phyloP scores from a whole-genome alignment of 2,329 filamentous ascomycete genomes.

The Hymenoscyphus albidus region DNA sequence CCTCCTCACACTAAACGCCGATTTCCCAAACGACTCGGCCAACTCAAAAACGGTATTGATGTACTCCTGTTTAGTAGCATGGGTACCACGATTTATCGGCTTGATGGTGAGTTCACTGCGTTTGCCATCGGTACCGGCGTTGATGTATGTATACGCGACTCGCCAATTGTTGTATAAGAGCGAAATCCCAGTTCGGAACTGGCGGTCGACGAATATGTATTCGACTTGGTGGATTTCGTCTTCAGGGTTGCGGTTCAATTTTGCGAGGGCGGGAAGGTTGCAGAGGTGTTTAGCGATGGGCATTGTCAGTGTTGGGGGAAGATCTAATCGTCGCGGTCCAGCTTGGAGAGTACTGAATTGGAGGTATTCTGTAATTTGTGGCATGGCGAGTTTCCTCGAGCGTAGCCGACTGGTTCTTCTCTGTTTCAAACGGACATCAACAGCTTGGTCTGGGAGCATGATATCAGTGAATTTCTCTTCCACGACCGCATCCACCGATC shows the following conservation, averaged over 20 bases:
- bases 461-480: constrained; percentile 26
- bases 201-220: constrained; percentile 34
- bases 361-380: constrained; percentile 23
- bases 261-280: constrained; percentile 11
- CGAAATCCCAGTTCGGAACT: constrained; percentile 25
- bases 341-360: constrained; percentile 22
- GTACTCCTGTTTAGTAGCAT: constrained; percentile 17
- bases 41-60: constrained; percentile 18
- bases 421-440: constrained; percentile 34
- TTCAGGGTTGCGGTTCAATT: constrained; percentile 11
- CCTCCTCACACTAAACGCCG: not conserved
- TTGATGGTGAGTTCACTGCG: constrained; percentile 28
- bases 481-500: constrained; percentile 25
- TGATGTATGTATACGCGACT: constrained; percentile 29
- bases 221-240: constrained; percentile 24
- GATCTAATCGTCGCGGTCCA: constrained; percentile 20
- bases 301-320: constrained; percentile 27
- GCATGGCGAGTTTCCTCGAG: constrained; percentile 9
- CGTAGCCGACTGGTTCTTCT: constrained; percentile 22
- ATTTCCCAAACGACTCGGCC: constrained; percentile 6
- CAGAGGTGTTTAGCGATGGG: constrained; percentile 30
- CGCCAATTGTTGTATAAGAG: constrained; percentile 27
- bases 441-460: constrained; percentile 32
- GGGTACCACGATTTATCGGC: constrained; percentile 14
- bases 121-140: constrained; percentile 32